Evolutionary conservation across 2,329 filamentous ascomycete genomes (phyloP).

Genomic region (Sclerotinia minor): DNA sequence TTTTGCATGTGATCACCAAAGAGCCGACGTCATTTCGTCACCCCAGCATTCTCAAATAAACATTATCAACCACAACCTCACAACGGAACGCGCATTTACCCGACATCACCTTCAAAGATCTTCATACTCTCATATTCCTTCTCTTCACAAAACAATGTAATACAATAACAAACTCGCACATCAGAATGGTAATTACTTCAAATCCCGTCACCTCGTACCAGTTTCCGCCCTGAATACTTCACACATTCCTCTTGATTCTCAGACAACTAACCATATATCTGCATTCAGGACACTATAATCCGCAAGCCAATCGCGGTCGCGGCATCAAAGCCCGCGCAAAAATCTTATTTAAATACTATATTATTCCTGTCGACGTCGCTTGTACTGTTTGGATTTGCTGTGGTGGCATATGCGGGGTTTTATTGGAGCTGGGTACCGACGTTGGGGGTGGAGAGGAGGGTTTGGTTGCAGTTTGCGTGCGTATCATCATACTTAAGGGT

Average conservation of each 20-base stretch:
- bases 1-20: not conserved
- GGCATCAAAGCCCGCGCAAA: conserved; percentile 61
- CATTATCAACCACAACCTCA: conserved; percentile 9
- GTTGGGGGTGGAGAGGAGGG: conserved; percentile 59
- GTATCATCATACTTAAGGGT: conserved; percentile 22
- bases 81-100: conserved; percentile 8
- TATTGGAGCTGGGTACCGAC: conserved; percentile 69
- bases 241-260: conserved; percentile 1
- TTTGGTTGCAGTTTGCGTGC: conserved; percentile 67
- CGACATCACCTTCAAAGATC: not conserved
- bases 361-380: conserved; percentile 48
- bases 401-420: conserved; percentile 64
- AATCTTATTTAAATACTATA: conserved; percentile 60
- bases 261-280: not conserved
- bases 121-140: not conserved
- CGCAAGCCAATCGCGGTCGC: conserved; percentile 55
- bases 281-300: conserved; percentile 50
- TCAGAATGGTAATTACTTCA: not conserved
- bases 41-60: conserved; percentile 14
- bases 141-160: conserved; percentile 5
- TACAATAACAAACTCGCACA: not conserved
- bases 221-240: not conserved
- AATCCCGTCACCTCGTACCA: not conserved
- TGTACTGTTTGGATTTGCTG: conserved; percentile 57
- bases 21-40: conserved; percentile 20